These are phyloP conservation scores for Beauveria sp. DNA, from an alignment of 2,329 filamentous ascomycete species.

Conservation along the genomic window DNA sequence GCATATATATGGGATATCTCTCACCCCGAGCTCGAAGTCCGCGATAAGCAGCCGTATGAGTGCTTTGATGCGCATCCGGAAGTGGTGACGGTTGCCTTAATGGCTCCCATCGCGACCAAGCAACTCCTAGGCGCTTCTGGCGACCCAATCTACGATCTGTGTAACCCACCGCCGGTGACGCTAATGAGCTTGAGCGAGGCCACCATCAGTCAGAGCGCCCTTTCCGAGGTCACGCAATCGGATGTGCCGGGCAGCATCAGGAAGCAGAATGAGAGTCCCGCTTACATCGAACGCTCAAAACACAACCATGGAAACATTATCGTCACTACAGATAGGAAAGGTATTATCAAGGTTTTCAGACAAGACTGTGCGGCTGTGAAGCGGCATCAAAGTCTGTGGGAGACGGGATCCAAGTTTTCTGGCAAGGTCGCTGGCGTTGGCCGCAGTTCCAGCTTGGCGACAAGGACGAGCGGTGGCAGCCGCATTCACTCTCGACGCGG, in stretches of 20 bases:
- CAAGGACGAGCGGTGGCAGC: conserved; percentile 41
- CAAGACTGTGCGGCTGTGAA: conserved; percentile 87
- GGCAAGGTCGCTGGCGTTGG: conserved; percentile 56
- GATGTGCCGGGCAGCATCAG: conserved; percentile 26
- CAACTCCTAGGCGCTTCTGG: conserved; percentile 72
- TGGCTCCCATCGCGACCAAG: conserved; percentile 73
- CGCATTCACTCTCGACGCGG: conserved; percentile 43
- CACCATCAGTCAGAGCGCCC: conserved; percentile 33
- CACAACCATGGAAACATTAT: conserved; percentile 85
- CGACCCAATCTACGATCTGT: conserved; percentile 92
- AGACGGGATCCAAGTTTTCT: conserved; percentile 69
- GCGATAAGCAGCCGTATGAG: conserved; percentile 77
- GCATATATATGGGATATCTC: conserved; percentile 76
- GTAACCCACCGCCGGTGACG: conserved; percentile 86
- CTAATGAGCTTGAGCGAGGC: conserved; percentile 66
- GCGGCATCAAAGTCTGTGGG: conserved; percentile 68
- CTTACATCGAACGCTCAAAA: conserved; percentile 66
- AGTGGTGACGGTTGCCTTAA: conserved; percentile 80
- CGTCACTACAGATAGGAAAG: conserved; percentile 80
- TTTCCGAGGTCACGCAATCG: conserved; percentile 29
- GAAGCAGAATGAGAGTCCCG: conserved; percentile 61
- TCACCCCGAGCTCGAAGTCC: conserved; percentile 50
- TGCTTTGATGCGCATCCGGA: conserved; percentile 85
- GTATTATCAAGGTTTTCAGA: conserved; percentile 87
- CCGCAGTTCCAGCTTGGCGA: conserved; percentile 48